Evolutionary conservation across 2,329 filamentous ascomycete species (phyloP).

Genomic region (Coniochaeta prunicola): DNA sequence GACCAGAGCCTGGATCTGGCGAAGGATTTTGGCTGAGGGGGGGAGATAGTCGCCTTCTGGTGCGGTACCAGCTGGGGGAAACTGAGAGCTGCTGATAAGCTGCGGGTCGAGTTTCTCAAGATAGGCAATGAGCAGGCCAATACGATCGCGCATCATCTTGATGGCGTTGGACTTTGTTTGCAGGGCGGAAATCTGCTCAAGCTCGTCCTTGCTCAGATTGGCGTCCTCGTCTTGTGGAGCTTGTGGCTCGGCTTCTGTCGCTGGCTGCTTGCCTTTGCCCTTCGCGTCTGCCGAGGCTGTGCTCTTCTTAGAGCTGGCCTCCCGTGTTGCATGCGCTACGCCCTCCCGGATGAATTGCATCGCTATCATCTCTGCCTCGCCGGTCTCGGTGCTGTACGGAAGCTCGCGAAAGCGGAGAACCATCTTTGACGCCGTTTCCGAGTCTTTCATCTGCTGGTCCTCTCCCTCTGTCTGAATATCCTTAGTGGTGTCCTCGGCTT

Average conservation of each 20-base stretch:
- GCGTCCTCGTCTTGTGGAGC: conserved; percentile 23
- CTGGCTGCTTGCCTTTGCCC: conserved; percentile 41
- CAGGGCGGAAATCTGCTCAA: conserved; percentile 57
- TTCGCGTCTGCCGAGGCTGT: conserved; percentile 33
- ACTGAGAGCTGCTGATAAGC: conserved; percentile 21
- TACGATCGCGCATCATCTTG: conserved; percentile 79
- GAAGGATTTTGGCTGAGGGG: conserved; percentile 67
- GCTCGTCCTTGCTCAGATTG: conserved; percentile 49
- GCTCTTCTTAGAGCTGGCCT: conserved; percentile 25
- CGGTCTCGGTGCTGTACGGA: conserved; percentile 83
- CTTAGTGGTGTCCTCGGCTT: conserved; percentile 34
- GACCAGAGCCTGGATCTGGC: conserved; percentile 80
- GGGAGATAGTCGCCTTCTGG: conserved; percentile 26
- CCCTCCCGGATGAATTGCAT: conserved; percentile 88
- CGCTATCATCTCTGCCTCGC: conserved; percentile 95
- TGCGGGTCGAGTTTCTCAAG: conserved; percentile 63
- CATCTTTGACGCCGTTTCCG: conserved; percentile 42
- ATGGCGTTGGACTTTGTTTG: conserved; percentile 88
- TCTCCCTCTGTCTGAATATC: conserved; percentile 25
- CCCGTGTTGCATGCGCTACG: conserved; percentile 69
- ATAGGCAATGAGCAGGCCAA: conserved; percentile 68
- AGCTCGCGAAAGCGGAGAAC: conserved; percentile 72
- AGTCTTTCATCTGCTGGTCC: conserved; percentile 67
- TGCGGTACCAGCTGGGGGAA: conserved; percentile 10
- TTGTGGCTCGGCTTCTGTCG: conserved; percentile 16